phyloP scores from a whole-genome alignment of 2,329 filamentous ascomycete genomes.

The Fusarium nodosum region DNA sequence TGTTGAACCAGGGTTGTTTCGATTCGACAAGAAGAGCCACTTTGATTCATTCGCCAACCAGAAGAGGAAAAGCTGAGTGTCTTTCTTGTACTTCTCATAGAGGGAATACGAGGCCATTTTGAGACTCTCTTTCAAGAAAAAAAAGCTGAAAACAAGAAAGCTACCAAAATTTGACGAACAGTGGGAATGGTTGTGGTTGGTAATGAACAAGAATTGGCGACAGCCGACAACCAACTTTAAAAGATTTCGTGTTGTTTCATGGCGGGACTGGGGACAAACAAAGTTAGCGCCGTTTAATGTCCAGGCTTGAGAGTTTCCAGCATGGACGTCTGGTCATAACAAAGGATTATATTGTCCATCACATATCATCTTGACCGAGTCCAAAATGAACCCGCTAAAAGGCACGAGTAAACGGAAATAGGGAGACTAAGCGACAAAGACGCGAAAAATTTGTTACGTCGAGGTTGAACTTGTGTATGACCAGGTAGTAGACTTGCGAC shows the following conservation, averaged over 20 bases:
- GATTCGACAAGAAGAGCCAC: neutral
- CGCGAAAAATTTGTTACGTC: neutral
- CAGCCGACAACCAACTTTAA: neutral
- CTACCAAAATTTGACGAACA: too few species aligned
- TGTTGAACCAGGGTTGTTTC: too few species aligned
- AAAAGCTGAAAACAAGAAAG: neutral
- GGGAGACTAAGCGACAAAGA: neutral
- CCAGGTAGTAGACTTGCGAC: neutral
- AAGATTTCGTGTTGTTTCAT: neutral
- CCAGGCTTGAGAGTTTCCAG: neutral
- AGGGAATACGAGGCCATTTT: neutral
- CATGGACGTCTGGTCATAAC: neutral
- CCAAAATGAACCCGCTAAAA: neutral
- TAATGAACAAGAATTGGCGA: neutral
- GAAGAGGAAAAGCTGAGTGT: neutral
- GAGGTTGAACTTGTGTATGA: neutral
- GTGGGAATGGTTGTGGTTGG: neutral
- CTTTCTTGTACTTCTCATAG: neutral
- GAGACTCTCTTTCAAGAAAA: accelerated
- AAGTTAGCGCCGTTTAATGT: neutral
- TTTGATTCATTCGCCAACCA: neutral
- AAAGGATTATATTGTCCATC: neutral
- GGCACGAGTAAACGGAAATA: too few species aligned
- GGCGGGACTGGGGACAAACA: neutral
- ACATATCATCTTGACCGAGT: neutral